Base-by-base conservation (phyloP, 1,284 basidiomycete genomes). In the Cutaneotrichosporon arboriforme region DNA sequence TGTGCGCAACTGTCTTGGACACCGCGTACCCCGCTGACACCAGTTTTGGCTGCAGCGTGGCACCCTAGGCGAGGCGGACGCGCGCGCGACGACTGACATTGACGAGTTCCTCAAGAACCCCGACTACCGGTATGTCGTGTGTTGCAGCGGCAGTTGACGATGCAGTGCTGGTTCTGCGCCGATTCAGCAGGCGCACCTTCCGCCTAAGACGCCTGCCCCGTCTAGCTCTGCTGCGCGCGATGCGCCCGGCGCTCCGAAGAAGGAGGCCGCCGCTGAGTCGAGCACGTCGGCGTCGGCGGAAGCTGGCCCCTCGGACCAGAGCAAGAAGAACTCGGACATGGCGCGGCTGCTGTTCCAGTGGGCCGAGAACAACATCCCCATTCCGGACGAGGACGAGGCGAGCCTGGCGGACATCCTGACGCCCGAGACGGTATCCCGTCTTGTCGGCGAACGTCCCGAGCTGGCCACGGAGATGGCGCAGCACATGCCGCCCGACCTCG, bases 11-110 rank as follows among this genome's bases (percentile, higher is more conserved):
- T n/a, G n/a, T n/a, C n/a, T n/a, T n/a, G n/a, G n/a, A n/a, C n/a
- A n/a, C n/a, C n/a, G n/a, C n/a, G n/a, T n/a, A 7, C 8, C 4
- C 10, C 13, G 35, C 44, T 57, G 33, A 57, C 43, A 33, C 1
- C 51, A 76, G 74, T 76, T 69, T 67, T 76, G 72, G 72, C 70
- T 75, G 53, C 73, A 75, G 55, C 59, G 68, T 26, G 55, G 61
- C 21, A 58, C 61, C 9, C 49, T 57, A 14, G 58, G 43, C 34
- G 61, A 59, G 4, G 58, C 51, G 10, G 68, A 74, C 52, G 55
- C 62, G 5, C 61, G 68, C 8, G 65, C 64, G 34, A 59, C 61
- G 21, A 63, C 66, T 12, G 70, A 73, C 52, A 68, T 76, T 59
- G 68, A 74, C 47, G 59, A 44, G 9, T 49, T 74, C 35, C 54